A percentile compares a stretch with the other conserved stretches of the same genome.
Conservation (phyloP, 495 filamentous ascomycete genomes). For the Entonaema liquescens region DNA sequence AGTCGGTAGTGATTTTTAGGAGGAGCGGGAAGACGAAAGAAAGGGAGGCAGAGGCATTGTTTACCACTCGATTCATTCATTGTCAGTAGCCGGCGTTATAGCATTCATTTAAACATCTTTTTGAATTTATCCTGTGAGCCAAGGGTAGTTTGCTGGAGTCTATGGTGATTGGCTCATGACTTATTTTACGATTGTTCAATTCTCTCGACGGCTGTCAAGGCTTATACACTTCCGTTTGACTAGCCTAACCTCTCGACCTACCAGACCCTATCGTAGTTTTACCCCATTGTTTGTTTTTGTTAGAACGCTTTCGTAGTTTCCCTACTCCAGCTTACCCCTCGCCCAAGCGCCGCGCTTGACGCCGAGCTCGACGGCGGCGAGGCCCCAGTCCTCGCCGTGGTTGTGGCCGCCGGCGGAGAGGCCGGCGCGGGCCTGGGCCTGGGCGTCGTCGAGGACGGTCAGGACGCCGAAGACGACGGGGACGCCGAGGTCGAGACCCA, state of each 20-base stretch:
- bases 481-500: slow-evolving; percentile 85
- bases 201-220: not conserved
- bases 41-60: not conserved
- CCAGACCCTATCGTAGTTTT: not conserved
- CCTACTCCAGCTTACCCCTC: slow-evolving; percentile 65
- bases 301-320: not conserved
- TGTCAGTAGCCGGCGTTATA: not conserved
- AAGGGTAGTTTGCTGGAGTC: not conserved
- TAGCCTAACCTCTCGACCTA: not conserved
- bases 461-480: slow-evolving; percentile 93
- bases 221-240: not conserved
- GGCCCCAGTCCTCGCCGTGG: slow-evolving; percentile 91
- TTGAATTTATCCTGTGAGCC: slow-evolving; percentile 2
- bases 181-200: not conserved
- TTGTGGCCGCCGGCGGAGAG: slow-evolving; percentile 72
- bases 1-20: not conserved
- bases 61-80: not conserved
- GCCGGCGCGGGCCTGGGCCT: slow-evolving; percentile 87
- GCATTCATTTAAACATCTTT: slow-evolving; percentile 6
- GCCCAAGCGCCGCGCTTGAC: slow-evolving; percentile 74
- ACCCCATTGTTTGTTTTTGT: not conserved
- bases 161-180: not conserved
- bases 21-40: not conserved
- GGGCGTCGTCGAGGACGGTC: slow-evolving; percentile 87
- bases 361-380: slow-evolving; percentile 76